phyloP scores from a whole-genome alignment of 1,284 basidiomycete genomes.

The Trametes hirsuta region DNA sequence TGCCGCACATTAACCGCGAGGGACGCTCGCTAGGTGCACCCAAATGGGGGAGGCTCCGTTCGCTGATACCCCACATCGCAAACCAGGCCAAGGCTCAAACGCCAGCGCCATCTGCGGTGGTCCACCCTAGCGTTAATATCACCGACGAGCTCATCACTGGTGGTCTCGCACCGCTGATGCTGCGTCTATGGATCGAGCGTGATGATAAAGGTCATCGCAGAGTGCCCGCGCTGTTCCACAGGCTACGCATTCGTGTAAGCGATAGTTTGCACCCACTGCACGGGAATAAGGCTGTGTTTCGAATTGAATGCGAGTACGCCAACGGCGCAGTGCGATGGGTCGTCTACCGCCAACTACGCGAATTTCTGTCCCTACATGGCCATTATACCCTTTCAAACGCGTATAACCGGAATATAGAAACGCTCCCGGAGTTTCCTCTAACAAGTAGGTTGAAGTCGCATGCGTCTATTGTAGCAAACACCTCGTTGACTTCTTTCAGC shows the following conservation, averaged over 20 bases:
- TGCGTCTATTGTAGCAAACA: not conserved
- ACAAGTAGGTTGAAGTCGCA: conserved; percentile 59
- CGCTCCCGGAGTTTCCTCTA: conserved; percentile 91
- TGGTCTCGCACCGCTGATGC: conserved; percentile 80
- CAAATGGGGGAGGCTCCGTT: conserved; percentile 66
- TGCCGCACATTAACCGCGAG: conserved; percentile 42
- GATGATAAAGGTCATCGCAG: conserved; percentile 88
- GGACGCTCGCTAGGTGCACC: conserved; percentile 27
- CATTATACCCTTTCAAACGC: conserved; percentile 91
- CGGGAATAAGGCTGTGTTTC: conserved; percentile 81
- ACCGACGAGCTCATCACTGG: conserved; percentile 86
- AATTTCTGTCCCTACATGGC: conserved; percentile 90
- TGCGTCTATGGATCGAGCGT: conserved; percentile 89
- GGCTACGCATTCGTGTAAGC: conserved; percentile 82
- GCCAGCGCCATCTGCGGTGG: conserved; percentile 48
- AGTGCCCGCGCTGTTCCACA: conserved; percentile 87
- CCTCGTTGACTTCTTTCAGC: conserved; percentile 42
- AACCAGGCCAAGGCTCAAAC: conserved; percentile 36
- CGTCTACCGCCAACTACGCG: conserved; percentile 91
- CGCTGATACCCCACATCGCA: conserved; percentile 62
- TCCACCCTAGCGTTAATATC: conserved; percentile 67
- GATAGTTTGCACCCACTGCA: conserved; percentile 86
- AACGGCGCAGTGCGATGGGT: conserved; percentile 97
- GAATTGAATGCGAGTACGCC: conserved; percentile 96
- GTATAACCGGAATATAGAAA: conserved; percentile 69